Evolutionary conservation across 495 filamentous ascomycete species (phyloP), one percentile per base, ranked within the genome.

Genomic region (Neurospora tetrasperma): DNA sequence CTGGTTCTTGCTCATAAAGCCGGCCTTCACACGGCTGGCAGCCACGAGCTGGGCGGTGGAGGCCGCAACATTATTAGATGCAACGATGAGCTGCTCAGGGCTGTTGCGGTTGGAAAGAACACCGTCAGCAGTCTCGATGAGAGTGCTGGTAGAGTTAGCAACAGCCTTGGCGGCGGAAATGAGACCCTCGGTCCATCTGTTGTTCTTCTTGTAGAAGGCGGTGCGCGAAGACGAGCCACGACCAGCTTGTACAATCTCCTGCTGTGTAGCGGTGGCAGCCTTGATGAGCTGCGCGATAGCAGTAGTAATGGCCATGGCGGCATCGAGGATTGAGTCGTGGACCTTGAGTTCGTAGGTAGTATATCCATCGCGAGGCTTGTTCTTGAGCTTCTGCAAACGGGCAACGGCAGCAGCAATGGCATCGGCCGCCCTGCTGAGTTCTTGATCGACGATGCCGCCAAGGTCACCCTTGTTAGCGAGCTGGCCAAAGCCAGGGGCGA

Each of bases 151-250:
- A 0, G 92, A 94, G 4, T 85, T 80, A 14, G 96, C 96, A 8
- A 99, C 96, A 2, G 96, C 96, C 84, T 98, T 98, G 70, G 96
- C 96, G 5, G 96, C 96, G 42, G 93, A 96, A 80, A 99, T 97
- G 66, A 99, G 87, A 69, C 96, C 96, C 79, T 99, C 96, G 0
- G 96, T 98, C 96, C 96, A 99, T 48, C 96, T 90, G 81, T 89
- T 89, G 86, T 98, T 96, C 85, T 97, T 97, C 88, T 99, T 99
- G 90, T 99, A 99, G 86, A 98, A 99, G 43, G 94, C 93, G n/a
- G 95, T 94, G 35, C 89, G 87, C 46, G 94, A 96, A 44, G 93
- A 92, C 71, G 89, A 91, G 71, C 96, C 96, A 14, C 93, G 90
- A 18, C 96, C 96, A 78, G 97, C 93, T 62, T 93, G 90, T n/a